Evolutionary conservation across 768 basidiomycete genomes (phyloP), one percentile per base, ranked within the genome.

Genomic region (Lyophyllum decastes): DNA sequence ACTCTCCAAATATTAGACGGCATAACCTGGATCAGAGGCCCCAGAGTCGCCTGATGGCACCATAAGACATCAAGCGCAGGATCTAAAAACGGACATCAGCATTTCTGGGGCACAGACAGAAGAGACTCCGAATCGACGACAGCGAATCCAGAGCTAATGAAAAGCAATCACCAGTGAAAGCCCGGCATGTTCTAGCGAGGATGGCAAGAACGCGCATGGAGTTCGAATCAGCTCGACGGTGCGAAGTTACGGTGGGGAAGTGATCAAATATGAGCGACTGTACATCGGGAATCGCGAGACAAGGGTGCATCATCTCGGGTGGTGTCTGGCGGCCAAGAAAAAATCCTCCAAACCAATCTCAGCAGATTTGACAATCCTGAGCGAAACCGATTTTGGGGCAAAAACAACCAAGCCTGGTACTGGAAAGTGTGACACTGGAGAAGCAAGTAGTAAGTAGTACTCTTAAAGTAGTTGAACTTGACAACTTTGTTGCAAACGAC

Each of bases 21-120:
- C 53, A 54, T 54, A n/a, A 22, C 33, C 21, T 47, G 43, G 12
- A 54, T 45, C 17, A 54, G 26, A 26, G 53, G 53, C 22, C 27
- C 44, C 16, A 54, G 26, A 7, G 30, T 47, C 7, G 30, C 33
- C 19, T 54, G 53, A 35, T 33, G 22, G 8, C 26, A 9, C 53
- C 53, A 54, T 54, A 54, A 41, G 3, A 33, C 22, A 34, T 34
- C 21, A 11, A 54, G 35, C 1, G 53, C 53, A 16, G 43, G 25
- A 2, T 54, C 53, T 54, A 49, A 34, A 41, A 5, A 10, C 30
- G 30, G 30, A 10, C 10, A 5, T 10, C 5, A 30, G 30, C 5
- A 30, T 30, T 5, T 30, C 5, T 30, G 30, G 10, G 10, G 30
- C 40, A 19, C 40, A 41, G n/a, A n/a, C n/a, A 19, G n/a, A 19